Base-by-base conservation (phyloP, 2,329 filamentous ascomycete species). In the Alternaria triticimaculans region DNA sequence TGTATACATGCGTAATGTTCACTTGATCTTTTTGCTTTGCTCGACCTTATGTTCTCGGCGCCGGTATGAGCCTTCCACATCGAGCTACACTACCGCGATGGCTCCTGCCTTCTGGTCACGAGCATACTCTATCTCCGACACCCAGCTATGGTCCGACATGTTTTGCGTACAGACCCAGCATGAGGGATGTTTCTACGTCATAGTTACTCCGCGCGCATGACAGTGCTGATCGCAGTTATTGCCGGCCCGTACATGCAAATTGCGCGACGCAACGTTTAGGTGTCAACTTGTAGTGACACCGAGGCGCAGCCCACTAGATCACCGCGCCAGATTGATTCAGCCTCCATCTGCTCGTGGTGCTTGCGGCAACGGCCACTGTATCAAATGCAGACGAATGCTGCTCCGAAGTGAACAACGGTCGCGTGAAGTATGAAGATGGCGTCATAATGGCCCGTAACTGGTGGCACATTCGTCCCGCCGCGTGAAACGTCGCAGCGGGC, bases 401-500 rank as follows among this genome's bases (percentile, higher is more conserved):
- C 20, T n/a, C 7, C 2, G 25, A 10, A 44, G 53, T 43, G 30
- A 44, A 44, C n/a, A 11, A 26, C 14, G 11, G 21, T 37, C 37
- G 51, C 48, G 46, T 28, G 46, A 15, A 25, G 33, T 25, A 49
- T 18, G n/a, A 33, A 12, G 50, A 49, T 62, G 50, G 62, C 51
- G 61, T 60, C 51, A 55, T 26, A 30, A 23, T 26, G 43, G 9
- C 28, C 21, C 48, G 37, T 55, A 58, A 55, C 28, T 63, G 51
- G 64, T 66, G 33, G 60, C 63, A 61, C 54, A 55, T 37, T 49
- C 26, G 48, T 18, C 33, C 49, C 14, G 43, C 26, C 54, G 49
- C 45, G 45, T 61, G 25, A 58, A 60, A 60, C 63, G 61, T 60
- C 43, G 65, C 51, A 50, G 60, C 54, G 53, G 64, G 37, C 21